Base-by-base conservation (phyloP, 1,284 basidiomycete species). In the Schizophyllum commune region DNA sequence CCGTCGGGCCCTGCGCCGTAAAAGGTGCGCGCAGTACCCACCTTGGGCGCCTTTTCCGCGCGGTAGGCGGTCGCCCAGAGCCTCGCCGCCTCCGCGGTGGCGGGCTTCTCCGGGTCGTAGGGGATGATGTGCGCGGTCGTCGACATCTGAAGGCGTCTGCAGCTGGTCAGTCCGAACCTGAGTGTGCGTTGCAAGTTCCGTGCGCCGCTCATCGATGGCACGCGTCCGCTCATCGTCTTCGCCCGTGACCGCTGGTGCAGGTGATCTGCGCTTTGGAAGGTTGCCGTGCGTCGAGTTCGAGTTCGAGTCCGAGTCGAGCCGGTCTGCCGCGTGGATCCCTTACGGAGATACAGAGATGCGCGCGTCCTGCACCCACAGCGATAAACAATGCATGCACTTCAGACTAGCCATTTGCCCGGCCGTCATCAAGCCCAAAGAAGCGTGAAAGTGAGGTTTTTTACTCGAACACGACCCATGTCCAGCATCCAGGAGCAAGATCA, bases 1-100 rank as follows among this genome's bases (percentile, higher is more conserved):
- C 68, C 70, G 15, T 74, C 68, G 3, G 68, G 67, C 3, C 67
- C 70, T 4, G 74, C 22, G 6, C 81, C 80, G 73, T 83, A 89
- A 70, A 91, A 88, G 2, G 85, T 73, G 58, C 86, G 80, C 1
- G 84, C 80, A 0, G 86, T 85, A 9, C 86, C 89, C 1, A 79
- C 83, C 69, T 84, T 84, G 0, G 84, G 76, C 17, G 76, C 73
- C 65, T 83, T 82, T 64, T 84, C 74, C 64, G 57, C 78, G 65
- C 63, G 78, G 60, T 55, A 27, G 1, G 70, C 63, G 22, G 72
- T 67, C 0, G 69, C 63, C 84, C 83, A 85, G 51, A 86, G 72
- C 57, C 73, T 51, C 56, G 54, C 56, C 32, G 62, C 60, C 20
- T 63, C 39, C 32, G 60, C 15, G 20, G 58, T 20, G 51, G 62